Base-by-base conservation (phyloP, 495 filamentous ascomycete genomes). In the Cercophora samala region DNA sequence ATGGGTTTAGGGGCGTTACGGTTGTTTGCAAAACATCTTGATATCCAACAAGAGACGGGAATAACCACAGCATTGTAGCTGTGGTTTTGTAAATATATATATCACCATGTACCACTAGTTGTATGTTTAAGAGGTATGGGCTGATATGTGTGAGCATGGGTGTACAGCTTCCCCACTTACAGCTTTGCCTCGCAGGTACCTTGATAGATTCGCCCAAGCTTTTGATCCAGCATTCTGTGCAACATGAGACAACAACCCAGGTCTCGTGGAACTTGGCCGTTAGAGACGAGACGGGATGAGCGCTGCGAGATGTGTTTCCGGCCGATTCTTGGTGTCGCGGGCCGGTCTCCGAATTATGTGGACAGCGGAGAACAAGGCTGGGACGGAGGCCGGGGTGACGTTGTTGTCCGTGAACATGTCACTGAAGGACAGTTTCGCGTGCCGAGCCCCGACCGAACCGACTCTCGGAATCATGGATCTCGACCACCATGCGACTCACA, bases 1-100 rank as follows among this genome's bases (percentile, higher is more conserved):
- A 62, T 58, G 63, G 67, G 58, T 51, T 60, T 67, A 42, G 19
- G 29, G 73, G 73, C 73, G 73, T 73, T 74, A 65, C 62, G 73
- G 71, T 71, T 71, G 67, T 69, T 71, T 71, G 51, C 59, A 18
- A 58, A 62, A 55, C 68, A 64, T 62, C 24, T 67, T 23, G 62
- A 63, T 61, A 46, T 17, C 21, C 63, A 21, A 55, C 32, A 60
- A 59, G n/a, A 24, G 19, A 51, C 53, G 42, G 37, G 25, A 25
- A 53, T 70, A 37, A 29, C 55, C 60, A 21, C 37, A 66, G 64
- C 22, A 23, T 25, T 54, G 51, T 32, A 66, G 64, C 22, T 18
- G 42, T 54, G 51, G 13, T 21, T 64, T 56, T 69, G 60, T 66
- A 66, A 29, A 69, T 37, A 46, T 64, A 37, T 62, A 42, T 37